Percentiles rank a stretch among this genome's conserved stretches.
phyloP scores from a whole-genome alignment of 257 asterid genomes.

The Gentiana straminea region DNA sequence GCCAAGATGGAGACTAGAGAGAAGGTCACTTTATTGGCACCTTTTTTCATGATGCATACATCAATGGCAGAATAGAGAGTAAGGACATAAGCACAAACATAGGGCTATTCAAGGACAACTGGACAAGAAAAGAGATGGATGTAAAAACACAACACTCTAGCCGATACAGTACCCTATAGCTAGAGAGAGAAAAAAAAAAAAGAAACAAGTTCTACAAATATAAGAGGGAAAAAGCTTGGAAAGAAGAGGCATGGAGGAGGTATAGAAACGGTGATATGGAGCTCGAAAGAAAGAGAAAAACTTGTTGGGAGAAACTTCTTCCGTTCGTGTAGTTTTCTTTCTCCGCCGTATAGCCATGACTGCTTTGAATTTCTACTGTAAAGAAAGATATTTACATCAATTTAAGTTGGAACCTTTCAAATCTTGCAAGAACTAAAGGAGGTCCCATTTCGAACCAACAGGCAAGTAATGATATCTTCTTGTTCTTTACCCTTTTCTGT shows the following conservation, averaged over 20 bases:
- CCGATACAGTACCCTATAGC: slow-evolving; percentile 1
- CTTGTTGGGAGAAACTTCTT: slow-evolving; percentile 13
- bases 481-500: not conserved
- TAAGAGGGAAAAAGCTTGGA: not conserved
- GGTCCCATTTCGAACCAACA: slow-evolving; percentile 9
- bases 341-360: slow-evolving; percentile 14
- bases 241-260: slow-evolving; percentile 18
- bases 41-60: slow-evolving; percentile 37
- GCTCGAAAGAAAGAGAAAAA: slow-evolving; percentile 17
- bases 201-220: not conserved
- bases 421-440: slow-evolving; percentile 6
- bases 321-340: slow-evolving; percentile 14
- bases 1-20: slow-evolving; percentile 10
- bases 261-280: slow-evolving; percentile 15
- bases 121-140: slow-evolving; percentile 6
- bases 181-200: slow-evolving; percentile 1
- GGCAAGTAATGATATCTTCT: slow-evolving; percentile 3
- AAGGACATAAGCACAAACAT: slow-evolving; percentile 7
- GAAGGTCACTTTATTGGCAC: slow-evolving; percentile 21
- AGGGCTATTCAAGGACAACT: slow-evolving; percentile 6
- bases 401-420: slow-evolving; percentile 8
- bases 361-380: slow-evolving; percentile 1
- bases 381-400: not conserved
- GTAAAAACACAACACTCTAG: not conserved
- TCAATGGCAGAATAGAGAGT: slow-evolving; percentile 35